Evolutionary conservation across 768 basidiomycete genomes (phyloP), one percentile per base, ranked within the genome.

Genomic region (Kwoniella newhampshirensis): DNA sequence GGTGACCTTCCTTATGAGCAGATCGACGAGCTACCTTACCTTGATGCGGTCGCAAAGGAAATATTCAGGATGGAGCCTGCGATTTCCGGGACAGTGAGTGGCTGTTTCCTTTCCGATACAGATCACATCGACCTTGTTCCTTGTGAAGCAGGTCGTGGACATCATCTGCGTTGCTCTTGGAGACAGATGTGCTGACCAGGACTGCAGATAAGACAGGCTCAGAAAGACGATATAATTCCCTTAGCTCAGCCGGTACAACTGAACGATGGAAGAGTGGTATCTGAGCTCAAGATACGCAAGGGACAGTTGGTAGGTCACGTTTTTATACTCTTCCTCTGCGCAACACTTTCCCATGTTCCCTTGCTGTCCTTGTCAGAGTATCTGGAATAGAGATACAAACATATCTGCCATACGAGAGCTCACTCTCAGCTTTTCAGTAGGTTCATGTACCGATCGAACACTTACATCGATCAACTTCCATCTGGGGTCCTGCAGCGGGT

Each of bases 391-490:
- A n/a, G n/a, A n/a, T n/a, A n/a, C n/a, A n/a, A n/a, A n/a, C n/a
- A n/a, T n/a, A n/a, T n/a, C n/a, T n/a, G n/a, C n/a, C n/a, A n/a
- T n/a, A n/a, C n/a, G n/a, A n/a, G n/a, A n/a, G 17, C 50, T 51
- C 32, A 21, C 20, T 18, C 9, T 51, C 15, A 21, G 12, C 21
- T 40, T n/a, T 1, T 27, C 21, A 18, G 6, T 18, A 54, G 52
- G 25, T 54, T 1, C 59, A 67, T 39, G 25, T 67, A 11, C 65
- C 65, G 9, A 67, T 67, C 53, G 65, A 67, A 30, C 49, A 62
- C 39, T 26, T 67, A 15, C 56, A 67, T 27, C 57, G 48, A 48
- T 55, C 58, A 4, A 36, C 49, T 5, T 54, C 41, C 3, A 52
- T 67, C 45, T 67, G 65, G 65, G 65, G 62, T 25, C 37, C 50